Base-by-base conservation (phyloP, 2,329 filamentous ascomycete species). In the Xylaria sp. region DNA sequence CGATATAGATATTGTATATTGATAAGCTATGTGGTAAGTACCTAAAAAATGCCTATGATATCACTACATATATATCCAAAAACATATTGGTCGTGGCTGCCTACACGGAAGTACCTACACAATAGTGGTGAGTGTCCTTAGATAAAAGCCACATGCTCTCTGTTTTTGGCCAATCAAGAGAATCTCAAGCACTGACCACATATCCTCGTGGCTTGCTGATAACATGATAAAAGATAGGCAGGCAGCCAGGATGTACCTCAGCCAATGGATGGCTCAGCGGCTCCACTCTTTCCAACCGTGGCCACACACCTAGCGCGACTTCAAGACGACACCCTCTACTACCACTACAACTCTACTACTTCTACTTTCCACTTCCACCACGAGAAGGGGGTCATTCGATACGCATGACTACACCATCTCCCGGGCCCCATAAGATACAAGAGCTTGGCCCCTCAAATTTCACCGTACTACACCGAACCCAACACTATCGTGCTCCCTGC, bases 311-410 rank as follows among this genome's bases (percentile, higher is more conserved):
- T 58, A 71, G 70, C 73, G 73, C 74, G 70, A 74, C 73, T 64
- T 70, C 65, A 68, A 67, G 56, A 73, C 73, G 64, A 74, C 74
- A 64, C 72, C 72, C 70, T 67, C 67, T 73, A 66, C 72, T 71
- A 71, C 66, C 66, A 67, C 58, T 67, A 66, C 65, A 69, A 62
- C 68, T 62, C 57, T 63, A n/a, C 52, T 61, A 67, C 52, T 64
- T 66, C 55, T 43, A 65, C 61, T 57, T 68, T 62, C 61, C 70
- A 57, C 57, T 57, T 62, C 48, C 61, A 67, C 51, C 55, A 39
- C 31, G n/a, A 43, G 62, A 66, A 68, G 43, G 67, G 54, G 62
- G 66, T 71, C 66, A 69, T 64, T 69, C 71, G 61, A 73, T 64
- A 68, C 71, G 64, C 70, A 70, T 63, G 64, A 66, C 69, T 68